Base-by-base conservation (phyloP, 768 basidiomycete genomes). In the Suillus occidentalis region DNA sequence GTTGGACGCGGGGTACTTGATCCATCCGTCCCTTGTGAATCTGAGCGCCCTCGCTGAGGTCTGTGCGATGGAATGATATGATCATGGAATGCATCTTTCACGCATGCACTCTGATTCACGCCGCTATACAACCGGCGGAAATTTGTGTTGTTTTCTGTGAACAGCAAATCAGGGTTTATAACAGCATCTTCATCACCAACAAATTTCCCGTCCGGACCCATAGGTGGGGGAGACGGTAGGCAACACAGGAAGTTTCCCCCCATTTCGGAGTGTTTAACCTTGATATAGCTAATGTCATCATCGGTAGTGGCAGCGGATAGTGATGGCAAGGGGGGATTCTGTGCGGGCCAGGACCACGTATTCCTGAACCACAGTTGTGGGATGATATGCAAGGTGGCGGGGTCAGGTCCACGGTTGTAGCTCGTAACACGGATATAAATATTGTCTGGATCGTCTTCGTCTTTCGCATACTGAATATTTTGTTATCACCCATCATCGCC, bases 31-130 rank as follows among this genome's bases (percentile, higher is more conserved):
- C 39, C 58, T 55, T 63, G n/a, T 28, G 63, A 64, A 50, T 53
- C 22, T 2, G 62, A 63, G 34, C 50, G 62, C 25, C 71, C 73
- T 0, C 77, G 79, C 22, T 85, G 82, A 3, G 82, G 77, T 49
- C 93, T 89, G 76, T 99, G 97, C 6, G 83, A 83, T 1, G 88
- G 88, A 68, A 99, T 89, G 75, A 99, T 94, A 75, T 99, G 94
- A 76, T 99, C 96, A 71, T 99, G 97, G 83, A 99, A 99, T 13
- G 92, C 96, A 73, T 99, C 97, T 79, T 99, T 99, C 72, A 92
- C 92, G 72, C 89, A 95, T 3, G 85, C 84, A 0, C 89, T 88
- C 60, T 85, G 82, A 80, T 99, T 99, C 69, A 88, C 81, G 8
- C 92, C 95, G 25, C 89, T 91, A 75, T 98, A 99, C 31, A 99